A percentile compares a stretch with the other conserved stretches of the same genome.
phyloP scores from a whole-genome alignment of 805 yeast genomes.

The Wickerhamiella hasegawae region DNA sequence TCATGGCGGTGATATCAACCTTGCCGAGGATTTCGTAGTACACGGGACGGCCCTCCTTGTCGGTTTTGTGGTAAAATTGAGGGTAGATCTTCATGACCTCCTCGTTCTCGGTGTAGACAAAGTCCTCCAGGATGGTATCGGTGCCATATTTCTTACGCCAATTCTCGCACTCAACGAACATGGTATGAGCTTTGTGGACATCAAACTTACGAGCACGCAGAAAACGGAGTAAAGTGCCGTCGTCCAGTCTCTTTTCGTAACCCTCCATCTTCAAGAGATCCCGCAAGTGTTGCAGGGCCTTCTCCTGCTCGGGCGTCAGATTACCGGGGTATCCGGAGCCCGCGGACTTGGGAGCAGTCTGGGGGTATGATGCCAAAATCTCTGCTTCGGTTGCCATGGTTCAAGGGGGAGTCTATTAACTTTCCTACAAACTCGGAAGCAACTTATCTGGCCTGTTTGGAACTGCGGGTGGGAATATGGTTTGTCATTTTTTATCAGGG shows the following conservation, averaged over 20 bases:
- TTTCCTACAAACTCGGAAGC: no score
- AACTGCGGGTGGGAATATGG: no score
- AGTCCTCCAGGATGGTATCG: conserved; percentile 71
- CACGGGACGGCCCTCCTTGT: conserved; percentile 91
- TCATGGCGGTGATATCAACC: conserved; percentile 80
- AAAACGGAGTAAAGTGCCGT: conserved; percentile 67
- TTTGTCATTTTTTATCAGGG: no score
- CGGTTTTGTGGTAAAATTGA: conserved; percentile 94
- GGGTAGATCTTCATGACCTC: conserved; percentile 81
- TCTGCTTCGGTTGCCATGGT: conserved; percentile 1
- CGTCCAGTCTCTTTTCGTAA: conserved; percentile 67
- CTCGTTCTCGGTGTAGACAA: conserved; percentile 87
- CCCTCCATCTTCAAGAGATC: conserved; percentile 44
- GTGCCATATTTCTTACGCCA: conserved; percentile 86
- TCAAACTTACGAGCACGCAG: conserved; percentile 93
- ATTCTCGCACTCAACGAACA: conserved; percentile 75
- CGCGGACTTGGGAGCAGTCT: conserved; percentile 41
- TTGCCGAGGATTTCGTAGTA: conserved; percentile 88
- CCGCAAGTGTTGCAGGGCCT: conserved; percentile 41
- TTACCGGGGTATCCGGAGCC: conserved; percentile 73
- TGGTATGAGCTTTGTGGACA: conserved; percentile 54
- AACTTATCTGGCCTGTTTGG: no score
- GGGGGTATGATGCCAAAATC: conserved; percentile 28
- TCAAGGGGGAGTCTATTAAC: no score
- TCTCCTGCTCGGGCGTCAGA: conserved; percentile 51